Conservation (phyloP, 768 basidiomycete genomes). For the Dioszegia aurantiaca region DNA sequence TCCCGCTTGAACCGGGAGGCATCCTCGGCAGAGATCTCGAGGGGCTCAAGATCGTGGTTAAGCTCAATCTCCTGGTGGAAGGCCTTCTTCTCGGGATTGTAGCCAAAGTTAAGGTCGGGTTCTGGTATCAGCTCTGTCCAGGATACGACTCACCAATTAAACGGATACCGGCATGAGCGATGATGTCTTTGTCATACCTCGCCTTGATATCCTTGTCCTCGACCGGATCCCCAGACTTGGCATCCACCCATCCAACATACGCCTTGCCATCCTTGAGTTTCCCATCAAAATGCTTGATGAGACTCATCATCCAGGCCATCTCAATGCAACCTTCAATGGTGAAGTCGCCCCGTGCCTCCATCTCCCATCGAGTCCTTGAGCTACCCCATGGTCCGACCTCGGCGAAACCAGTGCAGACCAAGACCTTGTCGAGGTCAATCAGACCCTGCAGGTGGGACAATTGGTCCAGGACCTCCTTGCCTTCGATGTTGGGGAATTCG, state of each 20-base stretch:
- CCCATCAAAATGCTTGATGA: conserved; percentile 97
- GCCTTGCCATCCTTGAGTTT: conserved; percentile 87
- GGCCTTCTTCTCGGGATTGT: conserved; percentile 94
- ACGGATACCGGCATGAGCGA: conserved; percentile 85
- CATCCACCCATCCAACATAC: conserved; percentile 97
- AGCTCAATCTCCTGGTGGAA: conserved; percentile 98
- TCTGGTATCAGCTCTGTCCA: conserved; percentile 59
- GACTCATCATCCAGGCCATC: conserved; percentile 99
- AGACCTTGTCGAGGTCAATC: conserved; percentile 91
- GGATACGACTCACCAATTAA: conserved; percentile 68
- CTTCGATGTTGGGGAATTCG: conserved; percentile 83
- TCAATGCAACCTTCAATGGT: conserved; percentile 98
- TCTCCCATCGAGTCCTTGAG: conserved; percentile 97
- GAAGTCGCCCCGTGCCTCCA: conserved; percentile 96
- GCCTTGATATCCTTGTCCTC: conserved; percentile 96
- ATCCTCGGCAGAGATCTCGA: conserved; percentile 86
- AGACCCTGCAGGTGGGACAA: conserved; percentile 77
- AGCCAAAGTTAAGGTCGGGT: conserved; percentile 95
- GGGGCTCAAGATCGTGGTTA: conserved; percentile 90
- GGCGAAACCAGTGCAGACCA: conserved; percentile 93
- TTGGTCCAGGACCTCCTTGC: conserved; percentile 65
- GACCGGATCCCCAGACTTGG: conserved; percentile 85
- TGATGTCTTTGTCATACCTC: conserved; percentile 90
- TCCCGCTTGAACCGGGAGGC: conserved; percentile 94
- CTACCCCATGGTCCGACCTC: conserved; percentile 99